Percentiles rank a stretch among this genome's conserved stretches.
These are phyloP conservation scores for Hymenoscyphus fraxineus DNA, from an alignment of 2,329 filamentous ascomycete genomes.

Conservation along the genomic window DNA sequence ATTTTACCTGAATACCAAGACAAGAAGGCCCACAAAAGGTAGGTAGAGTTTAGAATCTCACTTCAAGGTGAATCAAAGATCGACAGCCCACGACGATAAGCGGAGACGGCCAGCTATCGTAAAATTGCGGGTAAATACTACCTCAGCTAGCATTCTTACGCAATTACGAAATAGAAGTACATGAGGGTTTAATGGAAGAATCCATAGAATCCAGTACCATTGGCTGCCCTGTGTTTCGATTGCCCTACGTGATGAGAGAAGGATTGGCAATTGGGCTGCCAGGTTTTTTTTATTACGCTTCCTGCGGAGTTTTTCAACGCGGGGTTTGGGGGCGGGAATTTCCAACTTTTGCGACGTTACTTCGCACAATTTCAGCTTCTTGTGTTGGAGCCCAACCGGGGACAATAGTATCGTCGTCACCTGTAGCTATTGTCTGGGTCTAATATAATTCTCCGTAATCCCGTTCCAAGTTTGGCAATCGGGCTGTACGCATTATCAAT, in stretches of 20 bases:
- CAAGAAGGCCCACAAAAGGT: neutral
- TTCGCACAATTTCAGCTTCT: neutral
- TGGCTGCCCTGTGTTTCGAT: constrained; percentile 11
- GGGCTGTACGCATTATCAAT: neutral
- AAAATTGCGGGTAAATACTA: neutral
- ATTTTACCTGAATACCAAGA: neutral
- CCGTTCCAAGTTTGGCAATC: neutral
- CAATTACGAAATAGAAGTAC: neutral
- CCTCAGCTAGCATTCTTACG: neutral
- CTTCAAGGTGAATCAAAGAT: neutral
- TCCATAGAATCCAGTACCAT: neutral
- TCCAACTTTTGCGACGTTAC: neutral
- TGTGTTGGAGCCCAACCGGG: neutral
- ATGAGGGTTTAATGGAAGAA: neutral
- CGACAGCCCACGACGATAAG: neutral
- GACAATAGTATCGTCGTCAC: no score
- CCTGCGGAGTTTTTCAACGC: neutral
- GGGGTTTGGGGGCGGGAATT: neutral
- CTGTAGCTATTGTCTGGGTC: no score
- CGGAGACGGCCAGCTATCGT: neutral
- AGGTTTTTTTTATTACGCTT: neutral
- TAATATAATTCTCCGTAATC: no score
- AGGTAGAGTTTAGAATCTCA: neutral
- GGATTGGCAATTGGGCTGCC: constrained; percentile 8
- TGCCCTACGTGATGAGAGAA: neutral